Base-by-base conservation (phyloP, 805 yeast species). In the Limtongia smithiae region DNA sequence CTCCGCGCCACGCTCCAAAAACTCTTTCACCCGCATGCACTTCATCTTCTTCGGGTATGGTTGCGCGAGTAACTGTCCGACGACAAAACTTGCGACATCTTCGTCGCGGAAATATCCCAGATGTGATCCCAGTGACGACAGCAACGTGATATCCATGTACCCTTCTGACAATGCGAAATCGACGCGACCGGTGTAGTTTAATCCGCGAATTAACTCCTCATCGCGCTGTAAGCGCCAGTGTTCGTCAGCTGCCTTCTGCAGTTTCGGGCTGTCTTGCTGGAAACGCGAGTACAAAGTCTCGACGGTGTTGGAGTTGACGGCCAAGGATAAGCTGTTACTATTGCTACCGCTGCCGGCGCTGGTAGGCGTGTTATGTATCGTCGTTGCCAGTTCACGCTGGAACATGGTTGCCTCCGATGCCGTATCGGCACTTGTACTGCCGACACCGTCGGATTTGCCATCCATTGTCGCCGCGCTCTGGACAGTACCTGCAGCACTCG, bases 61-160 rank as follows among this genome's bases (percentile, higher is more conserved):
- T 20, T 57, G 25, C 7, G 56, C 47, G 28, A 54, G 54, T 7
- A 84, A 63, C 62, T 88, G 89, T 40, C 71, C 73, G 63, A 90
- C 66, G 4, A 91, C 65, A 59, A 91, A 90, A 0, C 83, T 83
- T 0, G 94, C 89, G 32, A 91, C 81, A 60, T 89, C 89, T 43
- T 80, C 75, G 59, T 88, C 95, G 62, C 88, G 95, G 64, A 91
- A 83, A 65, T 91, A 91, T 40, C 87, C 80, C 12, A 86, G 80
- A 66, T 91, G 98, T 0, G 95, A 93, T 2, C 88, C 78, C 9
- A 91, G 72, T 0, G 95, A 93, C 2, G 88, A 78, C 9, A 91
- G 73, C 31, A 88, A 66, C 25, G 94, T 85, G 18, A 89, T 76
- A 60, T 89, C 96, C 60, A 89, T 76, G 20, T 83, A 73, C 8